Evolutionary conservation across 768 basidiomycete species (phyloP).

Genomic region (Rhodocollybia butyracea): DNA sequence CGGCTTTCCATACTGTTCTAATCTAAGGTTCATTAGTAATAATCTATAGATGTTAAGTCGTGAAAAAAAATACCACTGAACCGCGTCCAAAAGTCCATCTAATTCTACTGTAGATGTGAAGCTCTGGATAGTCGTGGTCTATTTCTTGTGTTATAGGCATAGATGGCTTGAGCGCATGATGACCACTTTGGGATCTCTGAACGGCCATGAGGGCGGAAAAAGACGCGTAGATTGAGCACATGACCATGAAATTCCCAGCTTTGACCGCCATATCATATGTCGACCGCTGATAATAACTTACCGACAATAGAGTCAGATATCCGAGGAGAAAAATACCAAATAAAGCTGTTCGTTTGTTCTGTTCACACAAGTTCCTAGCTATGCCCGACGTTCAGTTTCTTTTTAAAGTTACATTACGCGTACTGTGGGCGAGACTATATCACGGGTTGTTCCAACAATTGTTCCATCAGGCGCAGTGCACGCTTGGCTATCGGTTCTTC

Average conservation of each 20-base stretch:
- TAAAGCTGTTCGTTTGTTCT: background rate
- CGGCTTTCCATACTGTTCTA: constrained; percentile 67
- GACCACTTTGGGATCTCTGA: background rate
- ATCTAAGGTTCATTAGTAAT: constrained; percentile 26
- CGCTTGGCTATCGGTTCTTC: too few species aligned
- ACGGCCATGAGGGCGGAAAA: too few species aligned
- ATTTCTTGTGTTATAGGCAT: background rate
- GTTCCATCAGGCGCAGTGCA: too few species aligned
- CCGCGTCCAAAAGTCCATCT: constrained; percentile 41
- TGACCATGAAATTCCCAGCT: too few species aligned
- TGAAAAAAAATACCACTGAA: constrained; percentile 29
- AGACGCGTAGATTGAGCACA: too few species aligned
- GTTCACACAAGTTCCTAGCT: background rate
- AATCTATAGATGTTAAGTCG: constrained; percentile 10
- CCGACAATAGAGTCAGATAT: too few species aligned
- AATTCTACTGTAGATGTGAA: background rate
- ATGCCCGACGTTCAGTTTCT: background rate
- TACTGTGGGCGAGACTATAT: too few species aligned
- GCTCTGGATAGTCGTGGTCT: background rate
- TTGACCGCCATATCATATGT: background rate
- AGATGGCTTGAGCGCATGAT: background rate
- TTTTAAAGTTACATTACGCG: too few species aligned
- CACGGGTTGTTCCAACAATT: too few species aligned
- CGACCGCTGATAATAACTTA: too few species aligned
- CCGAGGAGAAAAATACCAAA: too few species aligned